Percentiles rank a stretch among this genome's conserved stretches.
phyloP scores from a whole-genome alignment of 2,329 filamentous ascomycete genomes.

The Trichophyton equinum region DNA sequence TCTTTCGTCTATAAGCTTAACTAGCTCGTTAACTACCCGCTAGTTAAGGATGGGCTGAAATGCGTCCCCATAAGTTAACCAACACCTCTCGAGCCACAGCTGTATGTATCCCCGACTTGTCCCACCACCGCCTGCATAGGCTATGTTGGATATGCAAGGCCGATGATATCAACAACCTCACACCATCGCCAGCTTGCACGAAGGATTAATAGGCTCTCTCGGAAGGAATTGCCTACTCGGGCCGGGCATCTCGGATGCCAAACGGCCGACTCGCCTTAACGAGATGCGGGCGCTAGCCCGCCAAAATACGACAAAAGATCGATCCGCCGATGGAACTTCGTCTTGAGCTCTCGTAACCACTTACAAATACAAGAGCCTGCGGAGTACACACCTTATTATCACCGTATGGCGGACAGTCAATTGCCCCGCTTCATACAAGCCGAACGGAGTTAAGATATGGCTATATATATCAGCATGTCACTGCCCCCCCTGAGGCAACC shows the following conservation, averaged over 20 bases:
- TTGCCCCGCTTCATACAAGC: neutral
- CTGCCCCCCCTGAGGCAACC: neutral
- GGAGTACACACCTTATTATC: neutral
- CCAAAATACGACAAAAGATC: neutral
- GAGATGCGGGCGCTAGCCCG: neutral
- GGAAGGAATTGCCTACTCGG: neutral
- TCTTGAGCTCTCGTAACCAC: neutral
- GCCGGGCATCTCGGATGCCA: neutral
- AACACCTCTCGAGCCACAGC: neutral
- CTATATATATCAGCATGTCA: neutral
- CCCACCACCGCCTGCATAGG: neutral
- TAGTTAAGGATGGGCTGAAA: too few species aligned
- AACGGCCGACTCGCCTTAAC: neutral
- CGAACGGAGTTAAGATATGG: neutral
- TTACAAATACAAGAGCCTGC: neutral
- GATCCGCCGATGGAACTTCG: too few species aligned
- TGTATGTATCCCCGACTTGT: neutral
- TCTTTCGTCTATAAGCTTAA: too few species aligned
- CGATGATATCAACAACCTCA: neutral
- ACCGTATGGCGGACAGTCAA: neutral
- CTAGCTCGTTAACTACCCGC: too few species aligned
- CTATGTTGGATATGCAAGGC: neutral
- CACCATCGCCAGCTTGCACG: neutral
- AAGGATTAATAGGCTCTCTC: neutral
- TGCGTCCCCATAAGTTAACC: neutral